phyloP scores from a whole-genome alignment of 345 rosid species.

The Mangifera indica region DNA sequence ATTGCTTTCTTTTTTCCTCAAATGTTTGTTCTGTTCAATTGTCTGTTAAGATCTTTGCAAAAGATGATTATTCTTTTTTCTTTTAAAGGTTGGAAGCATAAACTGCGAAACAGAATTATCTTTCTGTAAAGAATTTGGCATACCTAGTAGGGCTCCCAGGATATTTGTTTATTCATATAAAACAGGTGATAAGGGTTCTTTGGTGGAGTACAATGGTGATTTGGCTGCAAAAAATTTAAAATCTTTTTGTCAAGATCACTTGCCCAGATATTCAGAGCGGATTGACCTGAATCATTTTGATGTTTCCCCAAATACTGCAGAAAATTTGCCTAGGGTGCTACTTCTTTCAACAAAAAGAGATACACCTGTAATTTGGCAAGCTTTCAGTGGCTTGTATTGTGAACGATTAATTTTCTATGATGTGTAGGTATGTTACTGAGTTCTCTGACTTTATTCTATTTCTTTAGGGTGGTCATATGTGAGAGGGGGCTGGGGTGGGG shows the following conservation, averaged over 20 bases:
- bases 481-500: background rate
- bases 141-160: slow-evolving; percentile 58
- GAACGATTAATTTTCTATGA: slow-evolving; percentile 61
- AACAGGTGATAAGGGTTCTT: slow-evolving; percentile 49
- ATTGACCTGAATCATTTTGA: slow-evolving; percentile 47
- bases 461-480: background rate
- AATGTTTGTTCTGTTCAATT: background rate
- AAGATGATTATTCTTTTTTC: slow-evolving; percentile 9
- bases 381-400: slow-evolving; percentile 73
- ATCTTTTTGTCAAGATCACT: slow-evolving; percentile 69
- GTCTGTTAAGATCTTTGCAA: background rate
- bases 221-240: slow-evolving; percentile 52
- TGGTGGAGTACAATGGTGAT: slow-evolving; percentile 73
- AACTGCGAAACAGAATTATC: slow-evolving; percentile 74
- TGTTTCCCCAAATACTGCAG: slow-evolving; percentile 16
- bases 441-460: background rate
- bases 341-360: slow-evolving; percentile 84
- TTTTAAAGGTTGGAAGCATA: slow-evolving; percentile 62
- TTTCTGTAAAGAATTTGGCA: slow-evolving; percentile 64
- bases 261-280: slow-evolving; percentile 72
- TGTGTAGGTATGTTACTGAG: slow-evolving; percentile 51
- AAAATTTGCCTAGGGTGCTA: slow-evolving; percentile 51
- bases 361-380: slow-evolving; percentile 85
- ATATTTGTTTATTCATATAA: slow-evolving; percentile 63
- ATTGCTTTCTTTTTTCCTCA: background rate